These are phyloP conservation scores for Pistacia atlantica DNA, from an alignment of 345 rosid genomes.

Conservation along the genomic window DNA sequence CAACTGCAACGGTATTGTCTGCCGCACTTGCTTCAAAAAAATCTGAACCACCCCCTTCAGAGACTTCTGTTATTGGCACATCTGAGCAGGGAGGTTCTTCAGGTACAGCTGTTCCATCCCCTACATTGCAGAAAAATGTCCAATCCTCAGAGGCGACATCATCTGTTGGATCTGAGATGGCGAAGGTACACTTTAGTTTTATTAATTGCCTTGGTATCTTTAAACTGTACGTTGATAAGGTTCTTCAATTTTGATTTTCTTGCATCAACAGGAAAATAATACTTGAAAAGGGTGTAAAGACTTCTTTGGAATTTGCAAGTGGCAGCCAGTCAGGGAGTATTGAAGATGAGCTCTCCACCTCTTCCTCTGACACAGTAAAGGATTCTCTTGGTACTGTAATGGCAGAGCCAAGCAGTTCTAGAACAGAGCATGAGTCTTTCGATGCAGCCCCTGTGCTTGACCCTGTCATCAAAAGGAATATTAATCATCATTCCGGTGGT, in stretches of 20 bases:
- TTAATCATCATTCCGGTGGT: slow-evolving; percentile 25
- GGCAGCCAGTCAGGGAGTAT: slow-evolving; percentile 17
- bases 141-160: slow-evolving; percentile 38
- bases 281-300: slow-evolving; percentile 21
- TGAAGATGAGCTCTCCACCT: slow-evolving; percentile 28
- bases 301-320: slow-evolving; percentile 33
- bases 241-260: not conserved
- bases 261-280: slow-evolving; percentile 27
- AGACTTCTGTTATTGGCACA: slow-evolving; percentile 33
- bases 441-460: slow-evolving; percentile 25
- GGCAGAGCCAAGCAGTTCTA: slow-evolving; percentile 23
- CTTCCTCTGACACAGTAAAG: slow-evolving; percentile 28
- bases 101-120: slow-evolving; percentile 36
- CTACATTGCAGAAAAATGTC: slow-evolving; percentile 27
- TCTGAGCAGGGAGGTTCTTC: slow-evolving; percentile 51
- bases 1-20: slow-evolving; percentile 68
- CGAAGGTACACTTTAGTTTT: slow-evolving; percentile 35
- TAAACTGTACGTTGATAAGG: not conserved
- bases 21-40: slow-evolving; percentile 74
- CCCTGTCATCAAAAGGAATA: slow-evolving; percentile 22
- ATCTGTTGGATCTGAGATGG: slow-evolving; percentile 32
- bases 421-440: slow-evolving; percentile 27
- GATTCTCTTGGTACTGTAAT: slow-evolving; percentile 28
- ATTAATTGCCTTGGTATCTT: slow-evolving; percentile 18
- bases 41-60: slow-evolving; percentile 49